Conservation (phyloP, 2,329 filamentous ascomycete genomes). For the Calonectria pseudoreteaudii region DNA sequence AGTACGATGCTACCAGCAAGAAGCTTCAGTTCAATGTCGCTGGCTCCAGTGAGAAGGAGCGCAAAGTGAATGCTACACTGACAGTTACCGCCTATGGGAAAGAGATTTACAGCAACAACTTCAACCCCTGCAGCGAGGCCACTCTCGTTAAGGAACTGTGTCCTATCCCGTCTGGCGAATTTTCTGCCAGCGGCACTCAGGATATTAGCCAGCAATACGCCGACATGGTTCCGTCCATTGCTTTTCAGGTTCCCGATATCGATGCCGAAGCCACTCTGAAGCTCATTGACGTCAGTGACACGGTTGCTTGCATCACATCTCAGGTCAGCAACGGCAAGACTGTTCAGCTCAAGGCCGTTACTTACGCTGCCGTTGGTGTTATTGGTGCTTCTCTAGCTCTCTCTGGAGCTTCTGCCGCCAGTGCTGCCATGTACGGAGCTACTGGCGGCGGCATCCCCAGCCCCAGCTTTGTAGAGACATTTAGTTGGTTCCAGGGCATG, state of each 20-base stretch:
- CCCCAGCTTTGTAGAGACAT: conserved; percentile 86
- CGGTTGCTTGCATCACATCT: conserved; percentile 86
- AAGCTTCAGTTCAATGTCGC: conserved; percentile 84
- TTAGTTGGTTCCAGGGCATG: conserved; percentile 93
- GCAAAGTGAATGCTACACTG: conserved; percentile 84
- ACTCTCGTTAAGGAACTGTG: conserved; percentile 82
- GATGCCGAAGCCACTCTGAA: conserved; percentile 85
- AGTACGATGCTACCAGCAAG: conserved; percentile 81
- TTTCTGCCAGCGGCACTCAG: conserved; percentile 79
- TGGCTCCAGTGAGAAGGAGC: conserved; percentile 77
- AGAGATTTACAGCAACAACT: conserved; percentile 80
- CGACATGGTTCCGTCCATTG: conserved; percentile 84
- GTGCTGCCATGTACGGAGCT: conserved; percentile 67
- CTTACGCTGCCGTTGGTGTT: conserved; percentile 86
- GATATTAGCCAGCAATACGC: conserved; percentile 78
- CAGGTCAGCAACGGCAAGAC: conserved; percentile 90
- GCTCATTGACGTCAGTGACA: conserved; percentile 71
- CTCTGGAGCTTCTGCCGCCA: conserved; percentile 77
- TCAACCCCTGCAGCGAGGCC: conserved; percentile 81
- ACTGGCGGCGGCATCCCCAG: conserved; percentile 74
- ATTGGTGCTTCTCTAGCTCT: conserved; percentile 85
- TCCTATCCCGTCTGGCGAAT: conserved; percentile 82
- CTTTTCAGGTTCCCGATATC: conserved; percentile 91
- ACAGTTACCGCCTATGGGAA: conserved; percentile 87
- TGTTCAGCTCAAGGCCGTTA: conserved; percentile 78